phyloP scores from a whole-genome alignment of 768 basidiomycete species.

The Amanita phalloides region DNA sequence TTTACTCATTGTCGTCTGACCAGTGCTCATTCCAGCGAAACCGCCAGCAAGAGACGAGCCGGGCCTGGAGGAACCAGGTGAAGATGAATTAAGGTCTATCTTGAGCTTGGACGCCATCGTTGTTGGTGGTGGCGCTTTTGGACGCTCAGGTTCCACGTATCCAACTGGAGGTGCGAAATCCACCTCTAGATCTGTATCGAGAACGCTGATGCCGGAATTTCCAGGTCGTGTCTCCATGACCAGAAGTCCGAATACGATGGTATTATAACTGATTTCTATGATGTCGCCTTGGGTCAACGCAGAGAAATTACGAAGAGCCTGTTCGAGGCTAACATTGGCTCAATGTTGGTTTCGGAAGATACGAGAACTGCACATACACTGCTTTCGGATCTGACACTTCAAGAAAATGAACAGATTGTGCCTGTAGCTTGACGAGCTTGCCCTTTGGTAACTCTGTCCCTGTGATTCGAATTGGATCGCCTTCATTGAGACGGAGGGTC shows the following conservation, averaged over 20 bases:
- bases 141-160: conserved; percentile 89
- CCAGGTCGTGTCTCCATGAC: conserved; percentile 91
- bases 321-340: conserved; percentile 61
- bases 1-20: conserved; percentile 49
- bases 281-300: conserved; percentile 92
- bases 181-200: conserved; percentile 97
- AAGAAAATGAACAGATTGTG: conserved; percentile 89
- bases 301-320: conserved; percentile 88
- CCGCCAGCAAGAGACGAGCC: conserved; percentile 64
- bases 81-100: conserved; percentile 82
- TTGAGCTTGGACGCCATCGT: conserved; percentile 98
- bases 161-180: conserved; percentile 92
- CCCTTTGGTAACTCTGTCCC: conserved; percentile 86
- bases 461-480: conserved; percentile 89
- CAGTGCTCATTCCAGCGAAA: conserved; percentile 42
- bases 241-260: conserved; percentile 87
- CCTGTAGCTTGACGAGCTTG: conserved; percentile 93
- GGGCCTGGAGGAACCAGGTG: conserved; percentile 79
- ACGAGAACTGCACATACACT: conserved; percentile 51
- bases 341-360: background rate
- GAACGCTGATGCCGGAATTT: conserved; percentile 76
- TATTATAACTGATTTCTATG: conserved; percentile 96
- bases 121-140: conserved; percentile 65
- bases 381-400: conserved; percentile 97
- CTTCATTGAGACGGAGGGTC: conserved; percentile 85